phyloP scores from a whole-genome alignment of 1,139 yeast genomes.

The Taphrina betulina region DNA sequence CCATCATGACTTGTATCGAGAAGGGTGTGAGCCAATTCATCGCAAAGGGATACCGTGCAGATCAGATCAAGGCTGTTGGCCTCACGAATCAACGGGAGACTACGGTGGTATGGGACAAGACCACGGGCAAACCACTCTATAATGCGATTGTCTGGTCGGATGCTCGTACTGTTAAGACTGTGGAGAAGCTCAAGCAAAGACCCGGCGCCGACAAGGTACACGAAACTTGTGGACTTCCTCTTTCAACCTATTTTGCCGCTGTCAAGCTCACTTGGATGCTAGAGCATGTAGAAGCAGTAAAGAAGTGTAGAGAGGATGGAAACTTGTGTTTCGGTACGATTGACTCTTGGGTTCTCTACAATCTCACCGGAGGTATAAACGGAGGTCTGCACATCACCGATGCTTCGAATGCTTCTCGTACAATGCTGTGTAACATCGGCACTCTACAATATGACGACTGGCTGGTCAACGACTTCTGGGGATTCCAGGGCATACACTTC shows the following conservation, averaged over 20 bases:
- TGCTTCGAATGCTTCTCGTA: slow-evolving; percentile 87
- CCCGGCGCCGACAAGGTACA: slow-evolving; percentile 63
- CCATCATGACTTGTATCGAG: slow-evolving; percentile 52
- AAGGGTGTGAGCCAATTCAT: slow-evolving; percentile 44
- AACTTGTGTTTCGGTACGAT: slow-evolving; percentile 90
- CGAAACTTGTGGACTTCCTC: slow-evolving; percentile 77
- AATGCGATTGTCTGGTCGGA: slow-evolving; percentile 97
- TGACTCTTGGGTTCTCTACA: slow-evolving; percentile 90
- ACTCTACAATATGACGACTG: slow-evolving; percentile 74
- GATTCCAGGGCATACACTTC: slow-evolving; percentile 57
- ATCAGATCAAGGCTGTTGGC: slow-evolving; percentile 48
- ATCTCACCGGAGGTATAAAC: slow-evolving; percentile 63
- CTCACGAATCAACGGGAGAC: slow-evolving; percentile 96
- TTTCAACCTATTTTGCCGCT: slow-evolving; percentile 88
- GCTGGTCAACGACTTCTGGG: slow-evolving; percentile 68
- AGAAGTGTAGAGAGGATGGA: slow-evolving; percentile 68
- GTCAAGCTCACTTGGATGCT: slow-evolving; percentile 87
- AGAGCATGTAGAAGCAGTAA: slow-evolving; percentile 71
- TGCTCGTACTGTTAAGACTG: slow-evolving; percentile 76
- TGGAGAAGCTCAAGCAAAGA: slow-evolving; percentile 60
- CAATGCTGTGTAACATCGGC: slow-evolving; percentile 83
- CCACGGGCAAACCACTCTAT: slow-evolving; percentile 77
- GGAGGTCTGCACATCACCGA: slow-evolving; percentile 62
- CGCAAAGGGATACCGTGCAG: slow-evolving; percentile 41
- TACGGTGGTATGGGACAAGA: slow-evolving; percentile 81